Evolutionary conservation across 352 stramenopile genomes (phyloP), one percentile per base, ranked within the genome.

Genomic region (Globisporangium heterothallicum): DNA sequence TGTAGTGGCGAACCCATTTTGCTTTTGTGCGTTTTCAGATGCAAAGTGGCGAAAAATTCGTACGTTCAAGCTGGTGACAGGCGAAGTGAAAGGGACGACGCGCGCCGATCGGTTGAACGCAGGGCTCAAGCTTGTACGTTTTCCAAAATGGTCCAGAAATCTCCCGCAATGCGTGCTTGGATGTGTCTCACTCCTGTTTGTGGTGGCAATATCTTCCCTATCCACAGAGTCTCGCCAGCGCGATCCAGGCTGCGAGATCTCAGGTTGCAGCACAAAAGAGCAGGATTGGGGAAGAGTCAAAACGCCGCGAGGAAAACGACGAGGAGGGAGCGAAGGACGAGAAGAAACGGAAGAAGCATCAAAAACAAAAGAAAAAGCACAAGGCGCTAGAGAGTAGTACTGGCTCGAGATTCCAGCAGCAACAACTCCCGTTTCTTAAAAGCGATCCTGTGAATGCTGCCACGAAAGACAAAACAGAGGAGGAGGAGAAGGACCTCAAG

Each of bases 11-110:
- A 9, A 53, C 18, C 43, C 36, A 45, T 53, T 6, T 50, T 43
- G 29, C 21, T 58, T 30, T 19, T 1, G 27, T 40, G 40, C 2
- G 3, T 53, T 38, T 36, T 21, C 43, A 89, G 78, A 68, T 45
- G 68, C 72, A 30, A 83, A 86, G 29, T 90, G 79, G 79, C 61
- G 79, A 38, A 90, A 90, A 56, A 70, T 90, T 50, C 72, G 79
- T 26, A 90, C 79, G 42, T 90, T 87, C 44, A 64, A 58, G 16
- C 63, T 90, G 18, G 63, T 86, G 6, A 61, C 83, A 49, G 77
- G 79, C 47, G 58, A 83, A 49, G 73, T 84, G 12, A 64, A 84
- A 32, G 79, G 70, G 29, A 58, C 70, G 30, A 90, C 79, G 7
- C 60, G 72, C 30, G 74, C 79, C 5, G 71, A 86, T 52, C 56